Base-by-base conservation (phyloP, 1,284 basidiomycete species). In the Meira miltonrushii region DNA sequence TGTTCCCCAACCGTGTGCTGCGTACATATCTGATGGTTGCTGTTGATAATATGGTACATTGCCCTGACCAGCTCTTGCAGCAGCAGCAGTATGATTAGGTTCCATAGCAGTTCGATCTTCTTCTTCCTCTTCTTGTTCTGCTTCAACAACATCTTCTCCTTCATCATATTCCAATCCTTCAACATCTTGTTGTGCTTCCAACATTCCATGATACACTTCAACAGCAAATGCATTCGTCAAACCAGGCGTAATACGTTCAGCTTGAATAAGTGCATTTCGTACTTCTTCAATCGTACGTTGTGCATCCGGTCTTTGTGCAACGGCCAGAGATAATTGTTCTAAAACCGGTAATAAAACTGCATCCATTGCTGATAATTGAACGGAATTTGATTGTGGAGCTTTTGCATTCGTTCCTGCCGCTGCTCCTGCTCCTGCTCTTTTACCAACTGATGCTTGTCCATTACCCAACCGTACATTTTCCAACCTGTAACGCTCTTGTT, bases 141-240 rank as follows among this genome's bases (percentile, higher is more conserved):
- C 28, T 33, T 46, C 37, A 2, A 46, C 52, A 13, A 51, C 41
- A 17, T 51, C 50, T 46, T 55, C 54, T n/a, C 44, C 39, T 12
- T 38, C 54, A 15, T 55, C 54, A 33, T 55, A 55, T 13, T 38
- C 28, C n/a, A 15, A 13, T 54, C 46, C 40, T 55, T 55, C 40
- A 17, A 37, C 41, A 33, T 41, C 50, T 38, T 17, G n/a, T 23
- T 53, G 50, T 12, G 50, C 55, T 17, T 56, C 55, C 17, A 28
- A 17, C 67, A 74, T 72, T 12, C 66, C 66, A 39, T 72, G 71
- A 60, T 71, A 74, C 28, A 74, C 48, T 53, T 74, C 72, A n/a
- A 68, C 65, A 2, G 70, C 70, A 60, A 74, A 71, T 6, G 72
- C 72, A 50, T 72, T 71, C 67, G 68, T 70, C 41, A 74, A 64